Evolutionary conservation across 176 grass and related monocot genomes (phyloP), one percentile per base, ranked within the genome.

Genomic region (Triticum urartu): DNA sequence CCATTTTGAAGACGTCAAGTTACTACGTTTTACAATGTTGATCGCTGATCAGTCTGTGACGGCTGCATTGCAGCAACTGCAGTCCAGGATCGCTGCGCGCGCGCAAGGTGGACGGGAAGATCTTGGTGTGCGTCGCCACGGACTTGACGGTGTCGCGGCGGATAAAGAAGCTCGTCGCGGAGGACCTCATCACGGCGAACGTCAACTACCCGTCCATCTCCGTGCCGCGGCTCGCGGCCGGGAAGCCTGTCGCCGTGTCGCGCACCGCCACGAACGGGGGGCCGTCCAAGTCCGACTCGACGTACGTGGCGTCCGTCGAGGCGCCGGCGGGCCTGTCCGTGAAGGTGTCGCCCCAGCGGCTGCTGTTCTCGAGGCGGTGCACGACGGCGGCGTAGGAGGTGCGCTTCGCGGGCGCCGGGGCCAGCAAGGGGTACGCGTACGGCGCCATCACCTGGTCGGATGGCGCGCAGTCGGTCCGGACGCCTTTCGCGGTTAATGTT

Each of bases 361-460:
- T 42, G 40, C 40, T 42, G 40, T 42, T 42, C 40, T 42, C 40
- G 6, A 34, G 33, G 33, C 33, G 33, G 33, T 34, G 33, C 33
- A 34, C 33, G 33, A 34, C 33, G 33, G 33, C 33, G 33, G 33
- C 33, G 33, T 34, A 34, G 4, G 7, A 95, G 81, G 89, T 98
- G 81, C 94, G 25, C 63, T 98, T 98, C 52, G 75, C 68, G 40
- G 30, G 62, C 69, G 45, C 40, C 43, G 43, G 67, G 50, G 50
- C 50, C 50, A 52, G 15, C 50, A 95, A 92, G 58, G 92, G 93
- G 58, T 95, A 94, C 45, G 50, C 10, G 58, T 86, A 89, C 75
- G 96, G 96, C 15, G 86, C 85, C 22, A 22, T 98, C 66, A 95
- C 79, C 68, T 95, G 96, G 96, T 98, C 92, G 9, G 93, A 94